These are phyloP conservation scores for Alternaria sp. DNA, from an alignment of 2,329 filamentous ascomycete genomes.

Conservation along the genomic window DNA sequence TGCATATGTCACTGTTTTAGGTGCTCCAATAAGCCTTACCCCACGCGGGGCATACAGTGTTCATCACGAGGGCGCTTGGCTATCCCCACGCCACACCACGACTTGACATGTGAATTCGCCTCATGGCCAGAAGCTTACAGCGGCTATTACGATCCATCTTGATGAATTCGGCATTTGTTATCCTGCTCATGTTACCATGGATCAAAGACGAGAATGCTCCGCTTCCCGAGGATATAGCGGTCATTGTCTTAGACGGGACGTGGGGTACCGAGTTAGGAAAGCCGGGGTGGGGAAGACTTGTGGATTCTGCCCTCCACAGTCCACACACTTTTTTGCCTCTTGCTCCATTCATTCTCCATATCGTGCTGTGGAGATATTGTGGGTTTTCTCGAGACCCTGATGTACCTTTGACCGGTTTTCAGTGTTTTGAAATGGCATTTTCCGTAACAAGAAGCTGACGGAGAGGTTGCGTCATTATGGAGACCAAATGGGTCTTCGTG, in stretches of 20 bases:
- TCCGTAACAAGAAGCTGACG: background rate
- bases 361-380: background rate
- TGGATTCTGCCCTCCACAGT: background rate
- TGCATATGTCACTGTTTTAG: conserved; percentile 3
- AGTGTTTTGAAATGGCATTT: background rate
- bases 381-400: background rate
- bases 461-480: background rate
- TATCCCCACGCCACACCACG: background rate
- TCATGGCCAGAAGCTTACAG: background rate
- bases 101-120: background rate
- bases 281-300: background rate
- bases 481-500: background rate
- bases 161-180: background rate
- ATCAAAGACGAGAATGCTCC: background rate
- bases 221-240: background rate
- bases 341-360: background rate
- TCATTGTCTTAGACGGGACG: background rate
- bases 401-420: background rate
- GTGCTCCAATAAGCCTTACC: background rate
- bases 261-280: background rate
- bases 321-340: background rate
- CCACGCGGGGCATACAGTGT: background rate
- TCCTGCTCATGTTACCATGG: too few relatives aligned
- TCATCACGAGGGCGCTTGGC: background rate
- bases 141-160: background rate